Base-by-base conservation (phyloP, 129 eudicot genomes). In the Oenanthe sinensis region DNA sequence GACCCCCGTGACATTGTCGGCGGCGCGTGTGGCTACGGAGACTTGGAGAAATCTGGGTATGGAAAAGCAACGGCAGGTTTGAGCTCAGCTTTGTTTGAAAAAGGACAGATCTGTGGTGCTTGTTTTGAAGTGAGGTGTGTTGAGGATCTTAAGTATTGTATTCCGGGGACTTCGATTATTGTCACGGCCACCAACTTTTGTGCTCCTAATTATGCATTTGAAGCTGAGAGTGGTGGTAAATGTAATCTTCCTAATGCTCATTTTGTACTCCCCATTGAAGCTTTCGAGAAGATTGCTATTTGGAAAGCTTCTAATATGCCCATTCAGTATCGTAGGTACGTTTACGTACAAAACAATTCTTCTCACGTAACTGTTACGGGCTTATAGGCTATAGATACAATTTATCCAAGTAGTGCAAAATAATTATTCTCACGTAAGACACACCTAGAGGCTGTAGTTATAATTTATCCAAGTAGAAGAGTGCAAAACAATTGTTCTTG, bases 271-370 rank as follows among this genome's bases (percentile, higher is more conserved):
- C 97, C 98, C 20, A 95, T 95, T 83, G 94, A 95, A 74, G 90
- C 92, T 47, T 95, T 95, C 81, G 97, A 91, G 84, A 95, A 95
- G 87, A 91, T 95, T 79, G 98, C 97, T 0, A 82, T 90, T 69
- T 95, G 98, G 98, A 95, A 95, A 79, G 98, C 98, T 40, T 91
- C 91, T 17, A 95, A 95, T 69, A 92, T 95, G 98, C 90, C 97
- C 20, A 85, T 95, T 78, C 96, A 95, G 83, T 95, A 87, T 70
- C 91, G 98, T 72, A 89, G 98, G 97, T 91, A 83, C 39, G 22
- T 16, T 3, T 91, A 83, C 39, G 22, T 16, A 15, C 55, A 49
- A 49, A 49, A 49, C 22, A 17, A 50, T 50, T 17, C n/a, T 50
- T 50, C 58, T 17, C 55, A 49, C 50, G 50, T 47, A 9, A 12